phyloP scores from a whole-genome alignment of 2,329 filamentous ascomycete species.

The Aspergillus hortae region DNA sequence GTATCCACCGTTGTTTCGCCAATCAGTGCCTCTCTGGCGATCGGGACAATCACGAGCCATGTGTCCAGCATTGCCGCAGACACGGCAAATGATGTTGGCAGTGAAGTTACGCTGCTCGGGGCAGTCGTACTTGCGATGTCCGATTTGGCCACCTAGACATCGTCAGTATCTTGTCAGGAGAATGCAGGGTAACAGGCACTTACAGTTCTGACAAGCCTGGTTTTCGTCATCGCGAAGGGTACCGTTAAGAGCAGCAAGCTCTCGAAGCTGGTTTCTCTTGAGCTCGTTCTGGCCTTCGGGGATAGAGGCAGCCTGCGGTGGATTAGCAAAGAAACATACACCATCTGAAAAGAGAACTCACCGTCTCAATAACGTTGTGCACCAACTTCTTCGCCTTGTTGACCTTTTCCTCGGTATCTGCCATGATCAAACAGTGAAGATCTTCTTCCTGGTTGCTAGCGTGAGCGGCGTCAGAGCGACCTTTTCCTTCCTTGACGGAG shows the following conservation, averaged over 20 bases:
- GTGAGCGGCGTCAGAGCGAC: conserved; percentile 96
- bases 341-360: conserved; percentile 49
- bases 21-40: conserved; percentile 82
- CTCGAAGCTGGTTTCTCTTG: conserved; percentile 96
- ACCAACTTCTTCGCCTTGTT: conserved; percentile 99
- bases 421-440: conserved; percentile 98
- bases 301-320: conserved; percentile 82
- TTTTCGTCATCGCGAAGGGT: conserved; percentile 98
- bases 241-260: conserved; percentile 96
- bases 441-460: conserved; percentile 99
- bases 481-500: conserved; percentile 99
- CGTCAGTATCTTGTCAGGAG: not conserved
- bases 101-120: conserved; percentile 97
- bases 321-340: conserved; percentile 25
- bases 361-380: conserved; percentile 97
- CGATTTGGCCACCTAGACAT: conserved; percentile 78
- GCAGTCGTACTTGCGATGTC: conserved; percentile 97
- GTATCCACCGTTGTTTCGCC: conserved; percentile 71
- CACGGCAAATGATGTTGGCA: conserved; percentile 97
- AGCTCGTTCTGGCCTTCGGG: conserved; percentile 98
- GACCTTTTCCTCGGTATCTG: conserved; percentile 98
- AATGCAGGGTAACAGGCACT: conserved; percentile 18
- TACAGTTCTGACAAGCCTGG: conserved; percentile 96
- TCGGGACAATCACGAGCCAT: conserved; percentile 99
- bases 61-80: conserved; percentile 95